Evolutionary conservation across 768 basidiomycete genomes (phyloP), one percentile per base, ranked within the genome.

Genomic region (Myochromella boudieri): DNA sequence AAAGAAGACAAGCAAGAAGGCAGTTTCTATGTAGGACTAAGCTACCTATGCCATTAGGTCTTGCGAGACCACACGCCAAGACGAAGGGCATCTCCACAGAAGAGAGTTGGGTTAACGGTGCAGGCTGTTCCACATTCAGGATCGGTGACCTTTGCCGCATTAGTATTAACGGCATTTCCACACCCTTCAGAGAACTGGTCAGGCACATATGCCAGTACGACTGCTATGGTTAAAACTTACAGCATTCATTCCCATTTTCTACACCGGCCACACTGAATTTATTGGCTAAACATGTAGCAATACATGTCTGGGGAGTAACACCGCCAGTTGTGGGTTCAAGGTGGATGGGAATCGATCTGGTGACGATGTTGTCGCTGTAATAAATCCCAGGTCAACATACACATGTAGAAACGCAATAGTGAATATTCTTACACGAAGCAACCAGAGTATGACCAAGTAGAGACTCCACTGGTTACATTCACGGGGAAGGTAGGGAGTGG

Each of bases 31-130:
- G n/a, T n/a, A n/a, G n/a, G n/a, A n/a, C n/a, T n/a, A n/a, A n/a
- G n/a, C n/a, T n/a, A n/a, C n/a, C n/a, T n/a, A n/a, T n/a, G 29
- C 29, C 29, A 31, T 31, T 31, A 8, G 29, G n/a, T 8, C 29
- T 31, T 31, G 6, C 7, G 6, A 34, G 29, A 8, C 37, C 42
- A 45, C 21, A 48, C 27, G 21, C 42, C 40, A 12, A 53, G 46
- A 26, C 43, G 46, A 32, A 48, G 41, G 17, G 22, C 33, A 37
- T 48, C 43, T 26, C 44, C 50, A 20, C 50, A 51, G 41, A 51
- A 51, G 44, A 37, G 45, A 6, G 46, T 12, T 8, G 51, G 46
- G 27, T 48, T 29, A 4, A 24, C 5, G 14, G 32, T 43, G 25
- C 51, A 53, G 11, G 46, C 46, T 18, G 44, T 28, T 5, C 39